Base-by-base conservation (phyloP, 192 early-diverging fungal species). In the Glomus cerebriforme region DNA sequence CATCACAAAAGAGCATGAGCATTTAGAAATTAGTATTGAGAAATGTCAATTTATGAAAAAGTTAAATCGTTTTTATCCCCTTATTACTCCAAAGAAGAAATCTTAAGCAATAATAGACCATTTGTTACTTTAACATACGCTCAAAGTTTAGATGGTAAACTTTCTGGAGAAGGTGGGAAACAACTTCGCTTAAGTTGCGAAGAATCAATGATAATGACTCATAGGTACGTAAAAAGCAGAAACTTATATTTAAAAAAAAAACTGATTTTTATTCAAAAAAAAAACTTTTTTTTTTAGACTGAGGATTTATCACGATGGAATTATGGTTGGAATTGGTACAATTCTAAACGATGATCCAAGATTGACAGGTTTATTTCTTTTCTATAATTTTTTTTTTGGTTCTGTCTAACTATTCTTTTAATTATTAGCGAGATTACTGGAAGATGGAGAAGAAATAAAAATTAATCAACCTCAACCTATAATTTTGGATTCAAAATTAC, bases 101-200 rank as follows among this genome's bases (percentile, higher is more conserved):
- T 54, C 1, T 1, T 54, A 54, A 17, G 4, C 0, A 10, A 24
- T 22, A 54, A 54, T 0, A 64, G 59, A 29, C 89, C 90, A 10
- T 89, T 81, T 63, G 86, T 96, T 12, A 97, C 95, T 0, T 85
- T 98, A 62, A 98, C 96, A 3, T 98, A 87, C 85, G 95, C 95
- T 1, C 96, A 98, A 83, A 93, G 94, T 78, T 85, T 96, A 31
- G 95, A 98, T 82, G 94, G 92, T 62, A 93, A 90, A 77, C 94
- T 98, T 17, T 89, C 88, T 15, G 80, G 87, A 7, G 82, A 69
- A 6, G 80, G 80, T 8, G 86, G 88, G 32, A 82, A 85, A 27
- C 93, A 88, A 73, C 76, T 98, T 8, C 69, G 87, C n/a, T 82
- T 98, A 63, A 94, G 92, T 62, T 88, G 91, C n/a, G 70, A 82